Percentiles rank a stretch among this genome's conserved stretches.
Evolutionary conservation across 352 stramenopile genomes (phyloP).

Genomic region (Globisporangium okanoganense): DNA sequence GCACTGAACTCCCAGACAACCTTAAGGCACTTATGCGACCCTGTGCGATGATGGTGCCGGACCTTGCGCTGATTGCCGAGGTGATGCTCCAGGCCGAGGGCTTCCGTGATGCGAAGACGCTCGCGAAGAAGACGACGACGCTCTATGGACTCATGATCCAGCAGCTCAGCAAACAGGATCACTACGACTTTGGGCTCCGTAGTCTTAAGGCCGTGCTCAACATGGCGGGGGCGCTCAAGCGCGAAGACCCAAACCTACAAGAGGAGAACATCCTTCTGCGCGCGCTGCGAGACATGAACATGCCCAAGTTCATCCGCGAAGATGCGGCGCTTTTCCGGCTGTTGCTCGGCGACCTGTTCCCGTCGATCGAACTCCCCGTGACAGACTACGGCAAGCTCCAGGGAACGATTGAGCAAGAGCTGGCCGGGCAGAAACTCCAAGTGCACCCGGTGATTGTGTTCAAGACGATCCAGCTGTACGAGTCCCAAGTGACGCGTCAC

Average conservation of each 20-base stretch:
- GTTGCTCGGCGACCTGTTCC: conserved; percentile 89
- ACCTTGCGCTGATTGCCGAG: conserved; percentile 80
- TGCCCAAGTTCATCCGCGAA: conserved; percentile 94
- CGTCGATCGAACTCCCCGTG: conserved; percentile 77
- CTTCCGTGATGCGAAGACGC: conserved; percentile 74
- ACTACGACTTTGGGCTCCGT: conserved; percentile 85
- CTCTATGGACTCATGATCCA: conserved; percentile 86
- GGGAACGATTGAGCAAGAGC: conserved; percentile 83
- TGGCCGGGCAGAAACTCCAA: conserved; percentile 84
- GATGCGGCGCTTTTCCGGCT: conserved; percentile 91
- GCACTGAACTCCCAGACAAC: conserved; percentile 88
- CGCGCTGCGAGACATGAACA: conserved; percentile 94
- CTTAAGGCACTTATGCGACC: conserved; percentile 84
- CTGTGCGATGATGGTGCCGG: conserved; percentile 88
- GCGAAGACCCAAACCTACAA: conserved; percentile 93
- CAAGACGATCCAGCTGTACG: conserved; percentile 95
- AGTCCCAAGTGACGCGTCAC: conserved; percentile 93
- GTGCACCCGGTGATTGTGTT: conserved; percentile 89
- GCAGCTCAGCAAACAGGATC: conserved; percentile 84
- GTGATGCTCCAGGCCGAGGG: conserved; percentile 87
- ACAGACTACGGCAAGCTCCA: conserved; percentile 92
- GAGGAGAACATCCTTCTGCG: conserved; percentile 96
- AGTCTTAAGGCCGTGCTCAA: conserved; percentile 85
- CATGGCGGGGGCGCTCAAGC: conserved; percentile 88
- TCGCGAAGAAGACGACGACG: conserved; percentile 86